A percentile compares a stretch with the other conserved stretches of the same genome.
These are phyloP conservation scores for Raffaelea deltoideospora DNA, from an alignment of 2,329 filamentous ascomycete species.

Conservation along the genomic window DNA sequence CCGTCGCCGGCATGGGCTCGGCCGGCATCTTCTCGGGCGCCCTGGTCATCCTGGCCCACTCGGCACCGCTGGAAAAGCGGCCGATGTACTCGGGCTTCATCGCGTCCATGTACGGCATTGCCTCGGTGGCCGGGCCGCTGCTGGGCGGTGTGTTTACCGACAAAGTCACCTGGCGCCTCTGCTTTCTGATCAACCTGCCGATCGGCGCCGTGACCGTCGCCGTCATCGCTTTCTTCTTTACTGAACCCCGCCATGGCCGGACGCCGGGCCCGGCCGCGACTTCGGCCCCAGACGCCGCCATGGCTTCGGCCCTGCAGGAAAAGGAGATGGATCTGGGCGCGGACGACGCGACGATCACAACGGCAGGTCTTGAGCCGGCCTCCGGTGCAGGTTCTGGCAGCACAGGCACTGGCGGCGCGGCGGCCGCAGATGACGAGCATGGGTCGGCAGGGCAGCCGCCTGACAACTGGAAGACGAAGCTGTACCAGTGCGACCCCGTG, in stretches of 20 bases:
- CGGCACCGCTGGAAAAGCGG: slow-evolving; percentile 9
- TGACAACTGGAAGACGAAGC: slow-evolving; percentile 16
- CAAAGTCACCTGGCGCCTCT: slow-evolving; percentile 18
- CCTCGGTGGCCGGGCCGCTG: slow-evolving; percentile 13
- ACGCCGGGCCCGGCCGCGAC: not conserved
- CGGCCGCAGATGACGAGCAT: not conserved
- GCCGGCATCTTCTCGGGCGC: slow-evolving; percentile 24
- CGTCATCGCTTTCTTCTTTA: slow-evolving; percentile 10
- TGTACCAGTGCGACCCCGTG: slow-evolving; percentile 16
- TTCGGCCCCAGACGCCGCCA: not conserved
- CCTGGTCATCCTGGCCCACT: slow-evolving; percentile 17
- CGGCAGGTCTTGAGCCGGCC: no score
- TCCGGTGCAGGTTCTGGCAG: no score
- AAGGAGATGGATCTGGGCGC: not conserved
- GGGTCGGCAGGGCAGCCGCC: not conserved
- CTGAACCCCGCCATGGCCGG: not conserved
- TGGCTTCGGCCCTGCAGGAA: not conserved
- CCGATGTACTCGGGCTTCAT: slow-evolving; percentile 18
- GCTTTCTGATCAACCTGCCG: slow-evolving; percentile 18
- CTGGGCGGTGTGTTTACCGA: slow-evolving; percentile 13
- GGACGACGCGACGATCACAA: no score
- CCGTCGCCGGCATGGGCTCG: slow-evolving; percentile 16
- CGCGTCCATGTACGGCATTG: slow-evolving; percentile 25
- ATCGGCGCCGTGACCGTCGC: slow-evolving; percentile 13
- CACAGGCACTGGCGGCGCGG: no score